A percentile compares a stretch with the other conserved stretches of the same genome.
These are phyloP conservation scores for Pichia kluyveri DNA, from an alignment of 805 yeast genomes.

Conservation along the genomic window DNA sequence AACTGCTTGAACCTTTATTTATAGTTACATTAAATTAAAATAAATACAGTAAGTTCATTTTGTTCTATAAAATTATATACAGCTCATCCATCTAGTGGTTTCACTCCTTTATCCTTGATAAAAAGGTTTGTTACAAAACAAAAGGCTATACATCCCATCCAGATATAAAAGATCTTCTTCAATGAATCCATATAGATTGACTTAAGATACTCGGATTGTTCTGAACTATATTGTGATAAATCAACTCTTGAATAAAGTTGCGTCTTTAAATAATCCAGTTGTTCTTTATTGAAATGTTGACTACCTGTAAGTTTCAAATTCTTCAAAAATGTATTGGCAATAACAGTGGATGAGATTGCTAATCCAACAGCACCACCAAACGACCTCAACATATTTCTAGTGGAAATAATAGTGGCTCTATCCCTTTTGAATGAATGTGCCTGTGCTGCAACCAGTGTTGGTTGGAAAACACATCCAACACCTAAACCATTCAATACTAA, in stretches of 20 bases:
- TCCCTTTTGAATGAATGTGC: too few relatives aligned
- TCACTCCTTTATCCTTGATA: neutral
- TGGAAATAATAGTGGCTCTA: slow-evolving; percentile 49
- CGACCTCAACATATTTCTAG: slow-evolving; percentile 47
- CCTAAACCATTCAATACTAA: too few relatives aligned
- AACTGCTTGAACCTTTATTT: too few relatives aligned
- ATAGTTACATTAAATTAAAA: too few relatives aligned
- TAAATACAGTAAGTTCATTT: too few relatives aligned
- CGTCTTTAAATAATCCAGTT: neutral
- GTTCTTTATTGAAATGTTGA: neutral
- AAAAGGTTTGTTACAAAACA: neutral
- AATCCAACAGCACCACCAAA: slow-evolving; percentile 58
- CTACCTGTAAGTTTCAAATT: neutral
- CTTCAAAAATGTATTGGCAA: slow-evolving; percentile 18
- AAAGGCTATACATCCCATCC: slow-evolving; percentile 1
- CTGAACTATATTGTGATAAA: neutral
- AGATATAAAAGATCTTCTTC: neutral
- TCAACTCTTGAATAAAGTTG: neutral
- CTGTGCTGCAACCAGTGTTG: too few relatives aligned
- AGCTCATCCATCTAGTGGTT: neutral
- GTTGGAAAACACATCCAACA: too few relatives aligned
- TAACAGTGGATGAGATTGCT: slow-evolving; percentile 30
- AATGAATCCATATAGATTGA: neutral
- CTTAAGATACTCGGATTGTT: neutral
- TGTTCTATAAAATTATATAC: too few relatives aligned